These are phyloP conservation scores for Hypholoma sublateritium DNA, from an alignment of 768 basidiomycete species.

Conservation along the genomic window DNA sequence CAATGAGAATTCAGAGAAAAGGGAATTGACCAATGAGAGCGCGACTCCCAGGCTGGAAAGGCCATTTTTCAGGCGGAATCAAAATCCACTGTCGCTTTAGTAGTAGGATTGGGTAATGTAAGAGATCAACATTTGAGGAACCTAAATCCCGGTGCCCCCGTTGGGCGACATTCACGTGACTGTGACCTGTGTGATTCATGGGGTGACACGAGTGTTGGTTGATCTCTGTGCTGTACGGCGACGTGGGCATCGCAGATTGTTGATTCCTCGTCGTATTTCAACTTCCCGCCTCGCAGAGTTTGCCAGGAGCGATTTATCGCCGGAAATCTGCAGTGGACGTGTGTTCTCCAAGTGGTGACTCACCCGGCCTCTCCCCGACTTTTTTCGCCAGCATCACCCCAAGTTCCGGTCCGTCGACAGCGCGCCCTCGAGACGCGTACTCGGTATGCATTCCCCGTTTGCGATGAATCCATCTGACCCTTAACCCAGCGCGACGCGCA, in stretches of 20 bases:
- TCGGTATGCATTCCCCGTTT: background rate
- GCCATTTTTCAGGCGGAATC: too few relatives aligned
- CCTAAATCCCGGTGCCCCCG: too few relatives aligned
- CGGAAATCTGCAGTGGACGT: background rate
- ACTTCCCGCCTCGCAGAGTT: background rate
- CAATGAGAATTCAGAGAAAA: too few relatives aligned
- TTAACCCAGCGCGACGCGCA: background rate
- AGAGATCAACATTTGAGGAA: too few relatives aligned
- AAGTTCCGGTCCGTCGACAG: background rate
- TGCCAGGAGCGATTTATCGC: background rate
- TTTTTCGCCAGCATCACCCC: background rate
- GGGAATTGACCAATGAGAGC: too few relatives aligned
- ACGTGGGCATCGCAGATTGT: background rate
- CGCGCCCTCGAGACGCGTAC: background rate
- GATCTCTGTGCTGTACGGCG: background rate
- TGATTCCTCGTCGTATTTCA: background rate
- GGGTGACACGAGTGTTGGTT: background rate
- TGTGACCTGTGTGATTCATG: background rate
- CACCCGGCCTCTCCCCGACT: background rate
- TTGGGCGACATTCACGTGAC: background rate
- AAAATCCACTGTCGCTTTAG: too few relatives aligned
- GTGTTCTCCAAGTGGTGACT: background rate
- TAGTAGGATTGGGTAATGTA: too few relatives aligned
- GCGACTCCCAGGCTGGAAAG: too few relatives aligned
- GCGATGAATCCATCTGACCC: background rate